These are phyloP conservation scores for Raddia distichophylla DNA, from an alignment of 176 grass and related monocot genomes.

Conservation along the genomic window DNA sequence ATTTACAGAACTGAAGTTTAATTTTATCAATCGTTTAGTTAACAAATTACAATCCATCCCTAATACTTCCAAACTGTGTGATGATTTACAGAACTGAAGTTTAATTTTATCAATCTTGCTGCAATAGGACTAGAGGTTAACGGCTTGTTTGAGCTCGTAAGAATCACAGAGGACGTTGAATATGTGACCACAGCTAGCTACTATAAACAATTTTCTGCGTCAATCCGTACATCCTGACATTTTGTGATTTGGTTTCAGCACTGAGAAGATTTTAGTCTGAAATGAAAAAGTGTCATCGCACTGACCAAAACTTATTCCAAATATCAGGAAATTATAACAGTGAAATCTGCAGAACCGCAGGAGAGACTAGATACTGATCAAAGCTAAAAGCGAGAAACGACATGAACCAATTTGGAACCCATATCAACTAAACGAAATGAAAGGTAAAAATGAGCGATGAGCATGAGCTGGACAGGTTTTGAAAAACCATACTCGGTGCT, in stretches of 20 bases:
- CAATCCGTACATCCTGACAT: neutral
- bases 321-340: neutral
- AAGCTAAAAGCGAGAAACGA: neutral
- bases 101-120: neutral
- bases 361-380: neutral
- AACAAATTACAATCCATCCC: neutral
- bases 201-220: neutral
- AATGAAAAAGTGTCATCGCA: neutral
- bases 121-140: neutral
- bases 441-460: neutral
- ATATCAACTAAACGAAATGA: neutral
- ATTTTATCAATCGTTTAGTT: neutral
- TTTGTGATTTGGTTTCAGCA: neutral
- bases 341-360: neutral
- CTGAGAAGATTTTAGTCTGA: constrained; percentile 6
- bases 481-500: too few species aligned
- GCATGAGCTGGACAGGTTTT: neutral
- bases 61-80: neutral
- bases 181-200: neutral
- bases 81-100: constrained; percentile 1
- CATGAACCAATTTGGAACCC: neutral
- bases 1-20: neutral
- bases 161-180: neutral
- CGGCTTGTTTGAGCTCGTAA: neutral
- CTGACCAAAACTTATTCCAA: neutral